Evolutionary conservation across 2,329 filamentous ascomycete genomes (phyloP).

Genomic region (Raffaelea ambrosiae): DNA sequence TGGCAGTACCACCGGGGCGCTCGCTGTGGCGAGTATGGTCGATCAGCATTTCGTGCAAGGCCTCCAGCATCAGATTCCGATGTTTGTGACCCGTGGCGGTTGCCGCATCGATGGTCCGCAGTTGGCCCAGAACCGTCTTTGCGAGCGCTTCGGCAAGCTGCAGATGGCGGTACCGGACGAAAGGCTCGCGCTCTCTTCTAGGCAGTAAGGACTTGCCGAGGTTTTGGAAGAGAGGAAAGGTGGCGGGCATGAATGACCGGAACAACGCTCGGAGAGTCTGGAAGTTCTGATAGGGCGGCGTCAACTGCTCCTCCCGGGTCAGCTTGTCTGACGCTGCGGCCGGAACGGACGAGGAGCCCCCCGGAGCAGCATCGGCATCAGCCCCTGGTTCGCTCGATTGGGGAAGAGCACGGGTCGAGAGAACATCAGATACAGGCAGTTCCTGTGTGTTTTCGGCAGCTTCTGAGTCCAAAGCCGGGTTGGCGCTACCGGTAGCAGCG

Average conservation of each 20-base stretch:
- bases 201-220: conserved; percentile 74
- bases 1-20: conserved; percentile 21
- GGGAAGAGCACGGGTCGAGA: conserved; percentile 11
- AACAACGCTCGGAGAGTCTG: conserved; percentile 69
- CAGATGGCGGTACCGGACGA: conserved; percentile 43
- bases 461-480: too few species aligned
- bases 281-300: conserved; percentile 57
- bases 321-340: conserved; percentile 21
- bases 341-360: too few species aligned
- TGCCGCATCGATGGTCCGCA: conserved; percentile 40
- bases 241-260: conserved; percentile 66
- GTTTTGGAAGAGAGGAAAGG: conserved; percentile 79
- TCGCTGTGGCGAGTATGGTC: conserved; percentile 49
- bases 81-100: conserved; percentile 65
- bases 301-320: conserved; percentile 32
- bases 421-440: conserved; percentile 5
- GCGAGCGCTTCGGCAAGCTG: conserved; percentile 59
- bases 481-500: not conserved
- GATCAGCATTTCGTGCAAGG: conserved; percentile 69
- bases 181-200: conserved; percentile 62
- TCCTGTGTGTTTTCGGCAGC: conserved; percentile 5
- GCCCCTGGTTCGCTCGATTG: conserved; percentile 8
- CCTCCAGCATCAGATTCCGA: conserved; percentile 72
- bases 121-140: conserved; percentile 58
- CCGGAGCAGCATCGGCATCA: too few species aligned